These are phyloP conservation scores for Leccinum incarnatum DNA, from an alignment of 768 basidiomycete species.

Conservation along the genomic window DNA sequence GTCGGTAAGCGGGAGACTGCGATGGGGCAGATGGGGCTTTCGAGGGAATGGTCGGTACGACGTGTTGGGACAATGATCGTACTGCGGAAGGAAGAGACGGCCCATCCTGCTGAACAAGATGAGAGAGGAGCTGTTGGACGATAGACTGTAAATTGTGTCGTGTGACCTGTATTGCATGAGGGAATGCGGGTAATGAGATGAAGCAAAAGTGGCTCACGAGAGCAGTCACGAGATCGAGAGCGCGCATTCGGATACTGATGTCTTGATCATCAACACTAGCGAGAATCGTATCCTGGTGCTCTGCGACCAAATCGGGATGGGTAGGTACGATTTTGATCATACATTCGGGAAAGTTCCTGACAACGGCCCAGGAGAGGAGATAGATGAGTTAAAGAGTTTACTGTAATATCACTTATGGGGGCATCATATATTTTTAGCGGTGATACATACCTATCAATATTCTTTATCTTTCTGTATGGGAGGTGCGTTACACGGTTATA, in stretches of 20 bases:
- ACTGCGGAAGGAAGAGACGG: slow-evolving; percentile 56
- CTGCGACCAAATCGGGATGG: slow-evolving; percentile 84
- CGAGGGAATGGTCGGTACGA: slow-evolving; percentile 39
- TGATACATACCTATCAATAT: no score
- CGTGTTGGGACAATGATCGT: slow-evolving; percentile 50
- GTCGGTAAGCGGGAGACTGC: slow-evolving; percentile 63
- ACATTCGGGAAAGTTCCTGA: no score
- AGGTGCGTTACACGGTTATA: no score
- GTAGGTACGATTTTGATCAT: slow-evolving; percentile 95
- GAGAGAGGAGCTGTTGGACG: slow-evolving; percentile 84
- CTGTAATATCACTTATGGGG: no score
- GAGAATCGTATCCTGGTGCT: slow-evolving; percentile 90
- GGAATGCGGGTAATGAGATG: neutral
- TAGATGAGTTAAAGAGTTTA: no score
- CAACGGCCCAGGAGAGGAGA: no score
- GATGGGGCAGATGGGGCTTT: slow-evolving; percentile 48
- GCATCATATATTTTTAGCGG: no score
- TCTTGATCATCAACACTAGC: slow-evolving; percentile 89
- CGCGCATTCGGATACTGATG: slow-evolving; percentile 93
- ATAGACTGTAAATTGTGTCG: slow-evolving; percentile 83
- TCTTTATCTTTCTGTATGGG: no score
- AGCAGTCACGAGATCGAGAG: slow-evolving; percentile 88
- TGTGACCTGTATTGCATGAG: slow-evolving; percentile 57
- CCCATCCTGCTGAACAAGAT: slow-evolving; percentile 66
- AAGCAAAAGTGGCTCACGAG: slow-evolving; percentile 57